Conservation (phyloP, 371 early-diverging fungal genomes). For the Rhizopus arrhizus region DNA sequence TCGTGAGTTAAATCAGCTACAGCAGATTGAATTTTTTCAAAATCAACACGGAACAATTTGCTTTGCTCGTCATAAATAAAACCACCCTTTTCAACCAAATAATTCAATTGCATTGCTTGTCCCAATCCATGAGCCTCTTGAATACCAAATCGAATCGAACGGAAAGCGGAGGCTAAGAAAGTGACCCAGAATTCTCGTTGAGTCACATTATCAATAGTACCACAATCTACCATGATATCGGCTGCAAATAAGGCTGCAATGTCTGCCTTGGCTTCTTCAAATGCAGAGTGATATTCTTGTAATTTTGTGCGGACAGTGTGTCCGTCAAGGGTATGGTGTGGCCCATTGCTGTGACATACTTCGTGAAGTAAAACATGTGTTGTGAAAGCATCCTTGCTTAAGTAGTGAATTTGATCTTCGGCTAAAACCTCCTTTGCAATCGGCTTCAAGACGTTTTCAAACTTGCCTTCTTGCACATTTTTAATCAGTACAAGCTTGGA, state of each 20-base stretch:
- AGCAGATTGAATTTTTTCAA: slow-evolving; percentile 66
- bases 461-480: slow-evolving; percentile 82
- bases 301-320: slow-evolving; percentile 72
- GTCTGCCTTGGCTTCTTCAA: slow-evolving; percentile 86
- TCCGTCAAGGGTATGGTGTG: slow-evolving; percentile 63
- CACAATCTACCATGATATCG: slow-evolving; percentile 63
- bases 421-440: slow-evolving; percentile 67
- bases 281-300: slow-evolving; percentile 73
- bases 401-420: slow-evolving; percentile 55
- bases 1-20: slow-evolving; percentile 68
- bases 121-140: slow-evolving; percentile 80
- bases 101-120: slow-evolving; percentile 72
- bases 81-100: slow-evolving; percentile 72
- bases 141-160: slow-evolving; percentile 80
- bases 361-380: slow-evolving; percentile 80
- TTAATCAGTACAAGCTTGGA: slow-evolving; percentile 81
- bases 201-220: slow-evolving; percentile 62
- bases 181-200: slow-evolving; percentile 74
- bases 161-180: slow-evolving; percentile 79
- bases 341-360: slow-evolving; percentile 80
- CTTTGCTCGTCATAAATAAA: slow-evolving; percentile 53
- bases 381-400: slow-evolving; percentile 77
- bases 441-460: slow-evolving; percentile 66
- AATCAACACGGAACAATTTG: slow-evolving; percentile 64
- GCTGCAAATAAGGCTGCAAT: slow-evolving; percentile 80